Percentiles rank a stretch among this genome's conserved stretches.
These are phyloP conservation scores for Russula vinacea DNA, from an alignment of 768 basidiomycete genomes.

Conservation along the genomic window DNA sequence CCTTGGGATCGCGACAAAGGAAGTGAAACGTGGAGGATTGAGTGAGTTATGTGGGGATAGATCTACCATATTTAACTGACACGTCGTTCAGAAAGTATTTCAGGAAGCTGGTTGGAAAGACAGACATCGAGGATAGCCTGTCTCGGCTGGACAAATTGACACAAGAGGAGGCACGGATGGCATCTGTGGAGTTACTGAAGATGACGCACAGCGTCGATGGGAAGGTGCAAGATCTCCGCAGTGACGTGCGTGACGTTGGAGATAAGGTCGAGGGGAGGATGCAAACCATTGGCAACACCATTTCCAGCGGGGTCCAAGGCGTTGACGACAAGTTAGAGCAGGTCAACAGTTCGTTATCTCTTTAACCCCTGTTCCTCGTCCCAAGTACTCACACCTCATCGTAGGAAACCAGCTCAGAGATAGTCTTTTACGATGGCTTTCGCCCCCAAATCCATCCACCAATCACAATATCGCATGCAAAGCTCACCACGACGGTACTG, in stretches of 20 bases:
- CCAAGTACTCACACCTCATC: not conserved
- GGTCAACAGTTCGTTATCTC: too few relatives aligned
- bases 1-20: not conserved
- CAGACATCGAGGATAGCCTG: not conserved
- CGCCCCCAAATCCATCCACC: not conserved
- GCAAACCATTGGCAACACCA: too few relatives aligned
- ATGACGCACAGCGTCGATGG: not conserved
- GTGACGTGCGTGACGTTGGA: too few relatives aligned
- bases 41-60: slow-evolving; percentile 3
- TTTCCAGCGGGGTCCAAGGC: too few relatives aligned
- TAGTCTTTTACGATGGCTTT: not conserved
- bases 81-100: not conserved
- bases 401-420: not conserved
- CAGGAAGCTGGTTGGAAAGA: not conserved
- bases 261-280: too few relatives aligned
- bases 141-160: not conserved
- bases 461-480: not conserved
- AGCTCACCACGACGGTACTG: not conserved
- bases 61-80: not conserved
- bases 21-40: slow-evolving; percentile 1
- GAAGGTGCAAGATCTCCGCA: too few relatives aligned
- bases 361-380: not conserved
- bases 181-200: not conserved
- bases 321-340: not conserved
- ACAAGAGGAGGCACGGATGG: not conserved